phyloP scores from a whole-genome alignment of 257 asterid species.

The Coffea canephora region DNA sequence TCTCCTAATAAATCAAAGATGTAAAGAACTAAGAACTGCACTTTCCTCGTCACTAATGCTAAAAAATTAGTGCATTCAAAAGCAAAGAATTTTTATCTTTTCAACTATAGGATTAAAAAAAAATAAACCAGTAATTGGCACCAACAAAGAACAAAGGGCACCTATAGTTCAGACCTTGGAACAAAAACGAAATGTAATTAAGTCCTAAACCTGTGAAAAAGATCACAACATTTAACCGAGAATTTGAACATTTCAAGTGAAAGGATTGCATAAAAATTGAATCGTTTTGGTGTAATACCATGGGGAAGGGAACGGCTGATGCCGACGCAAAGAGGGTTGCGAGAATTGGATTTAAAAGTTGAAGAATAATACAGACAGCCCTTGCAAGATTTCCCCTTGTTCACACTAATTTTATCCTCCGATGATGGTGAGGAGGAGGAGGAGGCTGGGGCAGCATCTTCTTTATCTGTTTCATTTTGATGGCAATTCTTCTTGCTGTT shows the following conservation, averaged over 20 bases:
- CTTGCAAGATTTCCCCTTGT: conserved; percentile 68
- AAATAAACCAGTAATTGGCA: neutral
- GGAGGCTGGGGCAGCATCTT: conserved; percentile 9
- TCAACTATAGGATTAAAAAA: neutral
- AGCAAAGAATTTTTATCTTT: neutral
- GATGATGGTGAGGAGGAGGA: conserved; percentile 23
- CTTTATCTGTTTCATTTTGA: neutral
- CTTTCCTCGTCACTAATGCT: neutral
- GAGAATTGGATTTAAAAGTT: conserved; percentile 52
- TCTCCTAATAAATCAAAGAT: neutral
- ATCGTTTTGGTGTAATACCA: conserved; percentile 33
- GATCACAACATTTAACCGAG: neutral
- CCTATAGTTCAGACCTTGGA: neutral
- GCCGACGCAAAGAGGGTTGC: conserved; percentile 83
- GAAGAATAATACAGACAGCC: conserved; percentile 82
- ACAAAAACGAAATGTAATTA: neutral
- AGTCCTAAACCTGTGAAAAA: neutral
- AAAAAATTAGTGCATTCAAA: neutral
- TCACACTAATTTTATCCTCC: conserved; percentile 14
- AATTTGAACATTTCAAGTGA: neutral
- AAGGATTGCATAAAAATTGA: neutral
- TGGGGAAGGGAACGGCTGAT: conserved; percentile 68
- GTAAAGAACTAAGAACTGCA: neutral
- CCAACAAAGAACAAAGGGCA: too few relatives aligned
- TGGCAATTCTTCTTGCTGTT: neutral